phyloP scores from a whole-genome alignment of 768 basidiomycete species.

The Lenzites betulinus region DNA sequence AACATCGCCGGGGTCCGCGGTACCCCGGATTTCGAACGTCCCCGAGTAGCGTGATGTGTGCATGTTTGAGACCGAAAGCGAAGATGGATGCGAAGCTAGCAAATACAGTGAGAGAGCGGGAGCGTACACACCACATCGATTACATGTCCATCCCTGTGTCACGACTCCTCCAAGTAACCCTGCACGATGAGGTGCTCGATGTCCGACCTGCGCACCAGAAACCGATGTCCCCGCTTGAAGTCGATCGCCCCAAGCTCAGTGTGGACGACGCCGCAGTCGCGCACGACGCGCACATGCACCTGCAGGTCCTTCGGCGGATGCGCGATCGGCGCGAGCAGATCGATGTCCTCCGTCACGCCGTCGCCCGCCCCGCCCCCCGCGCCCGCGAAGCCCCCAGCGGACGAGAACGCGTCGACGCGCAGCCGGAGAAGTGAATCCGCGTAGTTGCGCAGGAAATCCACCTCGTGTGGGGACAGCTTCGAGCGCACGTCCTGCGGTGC shows the following conservation, averaged over 20 bases:
- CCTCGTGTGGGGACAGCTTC: slow-evolving; percentile 77
- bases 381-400: background rate
- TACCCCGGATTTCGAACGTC: background rate
- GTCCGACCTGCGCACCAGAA: slow-evolving; percentile 84
- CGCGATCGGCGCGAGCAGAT: slow-evolving; percentile 81
- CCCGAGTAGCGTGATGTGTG: background rate
- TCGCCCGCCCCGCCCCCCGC: background rate
- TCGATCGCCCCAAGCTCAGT: slow-evolving; percentile 91
- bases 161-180: slow-evolving; percentile 90
- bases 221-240: slow-evolving; percentile 87
- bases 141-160: slow-evolving; percentile 1
- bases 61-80: background rate
- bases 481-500: slow-evolving; percentile 54
- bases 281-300: slow-evolving; percentile 82
- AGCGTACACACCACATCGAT: background rate
- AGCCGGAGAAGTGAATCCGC: slow-evolving; percentile 81
- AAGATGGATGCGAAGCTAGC: background rate
- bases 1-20: slow-evolving; percentile 12
- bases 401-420: slow-evolving; percentile 54
- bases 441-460: slow-evolving; percentile 85
- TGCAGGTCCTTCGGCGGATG: slow-evolving; percentile 88
- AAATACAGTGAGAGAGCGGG: background rate
- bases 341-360: slow-evolving; percentile 77
- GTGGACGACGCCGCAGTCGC: slow-evolving; percentile 89
- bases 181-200: slow-evolving; percentile 94